These are phyloP conservation scores for Termitomyces sp. DNA, from an alignment of 768 basidiomycete genomes.

Conservation along the genomic window DNA sequence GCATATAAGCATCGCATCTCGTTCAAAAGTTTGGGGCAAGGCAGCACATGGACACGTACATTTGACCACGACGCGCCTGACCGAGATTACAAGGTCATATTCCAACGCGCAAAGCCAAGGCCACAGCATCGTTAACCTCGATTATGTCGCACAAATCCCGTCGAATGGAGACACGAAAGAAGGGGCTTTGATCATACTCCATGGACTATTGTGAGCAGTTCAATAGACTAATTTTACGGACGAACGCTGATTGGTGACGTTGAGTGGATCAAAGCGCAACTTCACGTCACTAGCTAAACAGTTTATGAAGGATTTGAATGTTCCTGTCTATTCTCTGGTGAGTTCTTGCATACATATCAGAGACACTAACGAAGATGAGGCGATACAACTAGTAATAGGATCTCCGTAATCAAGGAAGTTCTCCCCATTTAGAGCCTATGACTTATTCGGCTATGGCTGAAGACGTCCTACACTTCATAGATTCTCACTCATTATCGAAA, in stretches of 20 bases:
- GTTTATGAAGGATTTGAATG: constrained; percentile 50
- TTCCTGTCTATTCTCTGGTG: constrained; percentile 66
- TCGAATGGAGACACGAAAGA: constrained; percentile 21
- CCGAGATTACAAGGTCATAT: neutral
- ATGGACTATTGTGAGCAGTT: constrained; percentile 50
- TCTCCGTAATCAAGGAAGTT: constrained; percentile 78
- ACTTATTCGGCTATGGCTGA: constrained; percentile 69
- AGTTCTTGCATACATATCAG: neutral
- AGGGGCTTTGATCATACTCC: constrained; percentile 46
- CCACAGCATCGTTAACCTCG: constrained; percentile 11
- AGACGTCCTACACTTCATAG: constrained; percentile 68
- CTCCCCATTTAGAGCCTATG: constrained; percentile 67
- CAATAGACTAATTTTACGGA: neutral
- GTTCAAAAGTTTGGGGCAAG: neutral
- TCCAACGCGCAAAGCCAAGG: neutral
- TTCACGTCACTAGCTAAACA: constrained; percentile 74
- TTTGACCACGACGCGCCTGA: neutral
- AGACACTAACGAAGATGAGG: neutral
- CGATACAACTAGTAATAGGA: constrained; percentile 21
- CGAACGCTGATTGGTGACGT: neutral
- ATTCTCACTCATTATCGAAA: constrained; percentile 41
- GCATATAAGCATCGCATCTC: neutral
- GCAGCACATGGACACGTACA: neutral
- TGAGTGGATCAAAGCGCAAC: constrained; percentile 79
- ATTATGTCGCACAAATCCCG: constrained; percentile 13